Conservation (phyloP, 2,329 filamentous ascomycete genomes). For the Intubia oerlemansii region DNA sequence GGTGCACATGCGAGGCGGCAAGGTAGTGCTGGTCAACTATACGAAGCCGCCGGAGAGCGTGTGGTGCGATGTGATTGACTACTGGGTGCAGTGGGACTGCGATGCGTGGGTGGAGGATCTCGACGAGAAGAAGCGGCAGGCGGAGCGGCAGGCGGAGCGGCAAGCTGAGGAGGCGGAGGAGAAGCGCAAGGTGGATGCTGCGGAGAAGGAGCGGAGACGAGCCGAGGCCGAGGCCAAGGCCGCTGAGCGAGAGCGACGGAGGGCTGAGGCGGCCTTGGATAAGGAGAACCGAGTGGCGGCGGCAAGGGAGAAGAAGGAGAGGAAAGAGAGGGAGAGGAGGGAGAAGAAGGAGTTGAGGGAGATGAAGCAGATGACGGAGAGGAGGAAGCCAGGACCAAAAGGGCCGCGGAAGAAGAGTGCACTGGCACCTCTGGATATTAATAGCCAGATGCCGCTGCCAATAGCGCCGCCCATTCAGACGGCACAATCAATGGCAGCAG, state of each 20-base stretch:
- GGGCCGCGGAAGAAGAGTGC: not conserved
- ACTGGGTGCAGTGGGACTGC: conserved; percentile 56
- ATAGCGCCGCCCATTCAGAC: no score
- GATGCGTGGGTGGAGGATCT: conserved; percentile 51
- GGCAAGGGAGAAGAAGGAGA: no score
- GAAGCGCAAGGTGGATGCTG: conserved; percentile 12
- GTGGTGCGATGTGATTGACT: conserved; percentile 54
- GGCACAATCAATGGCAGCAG: no score
- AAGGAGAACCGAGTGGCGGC: not conserved
- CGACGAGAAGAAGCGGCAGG: conserved; percentile 31
- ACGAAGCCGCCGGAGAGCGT: conserved; percentile 50
- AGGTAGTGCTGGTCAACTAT: conserved; percentile 52
- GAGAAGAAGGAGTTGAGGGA: not conserved
- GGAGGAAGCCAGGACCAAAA: not conserved
- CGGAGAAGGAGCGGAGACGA: conserved; percentile 1
- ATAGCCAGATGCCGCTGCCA: no score
- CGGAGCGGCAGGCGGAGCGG: conserved; percentile 32
- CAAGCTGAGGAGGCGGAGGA: conserved; percentile 17
- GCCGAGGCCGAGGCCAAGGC: not conserved
- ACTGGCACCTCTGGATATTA: no score
- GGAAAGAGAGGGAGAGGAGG: not conserved
- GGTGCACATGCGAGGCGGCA: conserved; percentile 45
- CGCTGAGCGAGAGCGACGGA: not conserved
- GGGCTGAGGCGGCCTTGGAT: not conserved
- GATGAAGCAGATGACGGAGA: not conserved